These are phyloP conservation scores for Cylindrodendrum hubeiense DNA, from an alignment of 2,329 filamentous ascomycete genomes.

Conservation along the genomic window DNA sequence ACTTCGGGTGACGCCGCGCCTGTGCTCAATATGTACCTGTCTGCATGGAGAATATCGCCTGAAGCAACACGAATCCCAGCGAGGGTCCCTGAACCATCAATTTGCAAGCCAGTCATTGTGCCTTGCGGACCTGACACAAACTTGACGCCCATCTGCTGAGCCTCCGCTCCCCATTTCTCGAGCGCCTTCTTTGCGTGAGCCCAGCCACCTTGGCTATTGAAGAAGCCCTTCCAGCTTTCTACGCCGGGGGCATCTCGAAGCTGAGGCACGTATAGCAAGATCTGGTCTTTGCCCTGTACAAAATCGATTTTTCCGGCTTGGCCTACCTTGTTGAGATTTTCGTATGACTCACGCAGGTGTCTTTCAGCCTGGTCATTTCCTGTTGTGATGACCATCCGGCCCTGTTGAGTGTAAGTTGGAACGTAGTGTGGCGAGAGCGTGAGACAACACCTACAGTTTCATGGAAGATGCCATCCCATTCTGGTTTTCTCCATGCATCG, in stretches of 20 bases:
- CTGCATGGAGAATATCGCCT: slow-evolving; percentile 12
- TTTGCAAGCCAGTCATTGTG: slow-evolving; percentile 15
- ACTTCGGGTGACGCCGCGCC: slow-evolving; percentile 27
- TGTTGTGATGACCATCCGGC: slow-evolving; percentile 21
- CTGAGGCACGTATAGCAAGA: slow-evolving; percentile 19
- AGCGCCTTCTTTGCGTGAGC: slow-evolving; percentile 25
- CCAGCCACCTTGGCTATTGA: slow-evolving; percentile 28
- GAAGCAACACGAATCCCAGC: slow-evolving; percentile 21
- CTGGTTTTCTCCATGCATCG: slow-evolving; percentile 21
- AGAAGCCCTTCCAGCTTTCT: slow-evolving; percentile 24
- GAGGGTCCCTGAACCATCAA: slow-evolving; percentile 3
- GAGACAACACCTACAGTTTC: slow-evolving; percentile 18
- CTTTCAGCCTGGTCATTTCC: slow-evolving; percentile 17
- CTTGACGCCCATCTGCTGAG: slow-evolving; percentile 17
- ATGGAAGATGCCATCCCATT: slow-evolving; percentile 30
- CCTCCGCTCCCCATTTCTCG: slow-evolving; percentile 24
- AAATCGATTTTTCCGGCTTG: slow-evolving; percentile 14
- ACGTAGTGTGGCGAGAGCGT: too few relatives aligned
- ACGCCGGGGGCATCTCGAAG: slow-evolving; percentile 11
- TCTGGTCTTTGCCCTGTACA: slow-evolving; percentile 18
- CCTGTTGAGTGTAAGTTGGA: too few relatives aligned
- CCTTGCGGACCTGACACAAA: slow-evolving; percentile 20
- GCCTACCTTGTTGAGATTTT: slow-evolving; percentile 17
- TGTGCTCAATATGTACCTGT: slow-evolving; percentile 24
- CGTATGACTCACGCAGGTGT: slow-evolving; percentile 16